Percentiles rank a stretch among this genome's conserved stretches.
Conservation (phyloP, 345 rosid genomes). For the Rhizophora mangle region DNA sequence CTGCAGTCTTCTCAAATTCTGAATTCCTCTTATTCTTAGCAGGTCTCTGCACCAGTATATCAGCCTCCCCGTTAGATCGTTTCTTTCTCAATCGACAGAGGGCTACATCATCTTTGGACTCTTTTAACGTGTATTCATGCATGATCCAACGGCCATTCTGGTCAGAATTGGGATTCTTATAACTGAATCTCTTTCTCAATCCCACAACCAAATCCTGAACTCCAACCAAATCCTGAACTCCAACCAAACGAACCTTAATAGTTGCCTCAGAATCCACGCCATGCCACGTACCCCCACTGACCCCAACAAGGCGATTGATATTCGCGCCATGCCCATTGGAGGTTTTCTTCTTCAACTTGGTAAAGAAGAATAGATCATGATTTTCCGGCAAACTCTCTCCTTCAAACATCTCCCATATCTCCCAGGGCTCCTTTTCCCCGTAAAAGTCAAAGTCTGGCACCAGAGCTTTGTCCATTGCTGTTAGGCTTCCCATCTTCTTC, state of each 20-base stretch:
- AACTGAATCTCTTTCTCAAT: background rate
- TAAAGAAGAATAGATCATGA: background rate
- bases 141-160: background rate
- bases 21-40: too few relatives aligned
- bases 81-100: conserved; percentile 4
- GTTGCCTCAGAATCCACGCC: background rate
- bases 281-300: background rate
- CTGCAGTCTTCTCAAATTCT: too few relatives aligned
- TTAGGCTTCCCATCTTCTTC: background rate
- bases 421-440: background rate
- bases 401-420: background rate
- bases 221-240: background rate
- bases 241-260: background rate
- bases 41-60: too few relatives aligned
- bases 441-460: background rate
- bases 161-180: background rate
- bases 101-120: background rate
- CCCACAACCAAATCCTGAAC: background rate
- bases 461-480: background rate
- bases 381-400: too few relatives aligned
- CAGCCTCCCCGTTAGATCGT: too few relatives aligned
- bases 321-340: background rate
- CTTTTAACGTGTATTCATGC: background rate
- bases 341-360: background rate
- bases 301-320: background rate